These are phyloP conservation scores for Sungouiozyma intestinalis DNA, from an alignment of 805 yeast genomes.

Conservation along the genomic window DNA sequence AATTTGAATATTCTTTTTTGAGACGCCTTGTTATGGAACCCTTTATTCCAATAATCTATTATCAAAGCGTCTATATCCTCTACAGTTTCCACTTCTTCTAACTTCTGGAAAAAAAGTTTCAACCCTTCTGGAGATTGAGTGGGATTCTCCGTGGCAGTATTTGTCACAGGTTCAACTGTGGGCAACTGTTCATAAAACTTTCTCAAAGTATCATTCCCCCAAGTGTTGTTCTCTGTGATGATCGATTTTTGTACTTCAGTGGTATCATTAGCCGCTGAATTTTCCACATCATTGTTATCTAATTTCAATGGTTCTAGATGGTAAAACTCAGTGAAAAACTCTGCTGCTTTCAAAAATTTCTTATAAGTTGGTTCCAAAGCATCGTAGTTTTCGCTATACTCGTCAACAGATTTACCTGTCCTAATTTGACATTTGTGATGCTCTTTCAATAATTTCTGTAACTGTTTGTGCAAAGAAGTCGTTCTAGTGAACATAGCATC, in stretches of 20 bases:
- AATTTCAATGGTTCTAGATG: constrained; percentile 31
- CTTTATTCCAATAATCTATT: constrained; percentile 37
- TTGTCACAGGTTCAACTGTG: constrained; percentile 17
- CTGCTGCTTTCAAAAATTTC: constrained; percentile 35
- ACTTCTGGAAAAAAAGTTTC: constrained; percentile 32
- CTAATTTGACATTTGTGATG: constrained; percentile 50
- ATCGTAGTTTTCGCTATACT: constrained; percentile 30
- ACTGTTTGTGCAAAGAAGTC: constrained; percentile 28
- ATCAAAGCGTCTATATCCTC: constrained; percentile 42
- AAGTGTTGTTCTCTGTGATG: constrained; percentile 29
- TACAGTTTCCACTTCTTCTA: constrained; percentile 36
- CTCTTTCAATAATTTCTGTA: constrained; percentile 29
- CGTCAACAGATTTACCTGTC: constrained; percentile 47
- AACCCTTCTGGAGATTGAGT: neutral
- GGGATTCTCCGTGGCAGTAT: constrained; percentile 31
- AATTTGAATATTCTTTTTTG: constrained; percentile 47
- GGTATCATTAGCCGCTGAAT: constrained; percentile 12
- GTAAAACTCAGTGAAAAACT: constrained; percentile 35
- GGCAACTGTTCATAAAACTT: constrained; percentile 55
- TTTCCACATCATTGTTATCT: constrained; percentile 17
- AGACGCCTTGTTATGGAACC: constrained; percentile 63
- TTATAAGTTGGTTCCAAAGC: constrained; percentile 31
- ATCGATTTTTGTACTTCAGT: constrained; percentile 19
- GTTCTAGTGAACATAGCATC: constrained; percentile 34
- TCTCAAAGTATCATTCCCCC: constrained; percentile 61